phyloP scores from a whole-genome alignment of 805 yeast species.

The Yarrowia sp. region DNA sequence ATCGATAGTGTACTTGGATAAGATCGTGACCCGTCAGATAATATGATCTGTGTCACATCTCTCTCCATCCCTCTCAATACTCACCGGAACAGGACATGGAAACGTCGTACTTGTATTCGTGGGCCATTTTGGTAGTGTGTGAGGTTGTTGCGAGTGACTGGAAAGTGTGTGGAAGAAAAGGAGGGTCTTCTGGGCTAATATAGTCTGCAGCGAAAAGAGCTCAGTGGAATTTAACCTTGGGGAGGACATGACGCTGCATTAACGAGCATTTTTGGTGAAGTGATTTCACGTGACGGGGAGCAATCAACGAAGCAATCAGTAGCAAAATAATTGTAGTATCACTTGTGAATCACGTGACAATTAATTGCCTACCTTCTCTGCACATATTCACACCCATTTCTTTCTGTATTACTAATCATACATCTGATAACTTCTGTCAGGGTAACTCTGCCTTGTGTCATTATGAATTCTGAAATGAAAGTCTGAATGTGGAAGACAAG shows the following conservation, averaged over 20 bases:
- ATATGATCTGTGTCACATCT: background rate
- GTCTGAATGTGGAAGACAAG: background rate
- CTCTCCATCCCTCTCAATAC: slow-evolving; percentile 42
- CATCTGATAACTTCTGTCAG: background rate
- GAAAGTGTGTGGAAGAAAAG: background rate
- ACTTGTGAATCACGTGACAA: background rate
- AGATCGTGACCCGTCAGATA: no score
- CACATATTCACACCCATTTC: no score
- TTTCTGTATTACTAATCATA: no score
- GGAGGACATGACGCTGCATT: slow-evolving; percentile 32
- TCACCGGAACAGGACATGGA: slow-evolving; percentile 79
- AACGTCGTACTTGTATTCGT: slow-evolving; percentile 80
- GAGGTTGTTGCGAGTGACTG: background rate
- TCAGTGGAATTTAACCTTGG: slow-evolving; percentile 4
- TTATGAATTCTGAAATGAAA: background rate
- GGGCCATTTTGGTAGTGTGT: slow-evolving; percentile 44
- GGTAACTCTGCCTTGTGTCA: no score
- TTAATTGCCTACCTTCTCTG: no score
- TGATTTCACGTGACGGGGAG: slow-evolving; percentile 21
- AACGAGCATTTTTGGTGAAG: slow-evolving; percentile 23
- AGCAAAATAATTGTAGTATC: no score
- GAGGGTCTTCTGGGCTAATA: background rate
- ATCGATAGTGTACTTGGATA: no score
- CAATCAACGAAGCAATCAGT: no score
- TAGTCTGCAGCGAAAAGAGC: slow-evolving; percentile 30